Evolutionary conservation across 2,329 filamentous ascomycete genomes (phyloP), one percentile per base, ranked within the genome.

Genomic region (Exophiala viscosa): DNA sequence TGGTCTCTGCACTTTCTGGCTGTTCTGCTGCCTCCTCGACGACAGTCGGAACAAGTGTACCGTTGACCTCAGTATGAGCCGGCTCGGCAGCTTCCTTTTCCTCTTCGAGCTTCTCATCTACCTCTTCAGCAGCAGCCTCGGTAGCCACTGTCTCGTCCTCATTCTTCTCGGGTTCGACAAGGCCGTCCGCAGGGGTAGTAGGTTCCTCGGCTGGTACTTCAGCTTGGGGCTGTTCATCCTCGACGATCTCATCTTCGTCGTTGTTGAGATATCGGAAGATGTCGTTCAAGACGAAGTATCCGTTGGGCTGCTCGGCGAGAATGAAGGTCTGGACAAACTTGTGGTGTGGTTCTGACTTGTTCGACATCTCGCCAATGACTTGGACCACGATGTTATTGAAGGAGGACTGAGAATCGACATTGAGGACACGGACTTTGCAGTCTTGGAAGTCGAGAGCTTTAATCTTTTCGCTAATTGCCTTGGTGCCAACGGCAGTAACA

Each of bases 291-390:
- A 99, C 92, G 65, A 95, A 99, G 78, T 97, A 99, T 60, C 93
- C 93, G 52, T 92, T 95, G 45, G 90, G 90, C 76, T 99, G 93
- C 72, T 92, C 85, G 44, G 93, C 93, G 58, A 99, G 87, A 58
- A 99, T 89, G 65, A 99, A 99, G 47, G 92, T 97, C 79, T 99
- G 93, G 36, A 91, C 87, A 67, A 99, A 99, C 72, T 96, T 96
- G 78, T 88, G 91, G 66, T 92, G 89, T 54, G 93, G 88, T 60
- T 86, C 85, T 44, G 83, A 84, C 73, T 95, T 95, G 82, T 95
- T 96, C 65, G 91, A 96, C 66, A 93, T 95, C 75, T 97, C 92
- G 61, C 93, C 93, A 68, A 99, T 96, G 65, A 97, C 93, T 72
- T 96, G 91, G 66, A 99, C 95, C 64, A 99, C 85, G 63, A 99